These are phyloP conservation scores for Onygena corvina DNA, from an alignment of 2,329 filamentous ascomycete genomes.

Conservation along the genomic window DNA sequence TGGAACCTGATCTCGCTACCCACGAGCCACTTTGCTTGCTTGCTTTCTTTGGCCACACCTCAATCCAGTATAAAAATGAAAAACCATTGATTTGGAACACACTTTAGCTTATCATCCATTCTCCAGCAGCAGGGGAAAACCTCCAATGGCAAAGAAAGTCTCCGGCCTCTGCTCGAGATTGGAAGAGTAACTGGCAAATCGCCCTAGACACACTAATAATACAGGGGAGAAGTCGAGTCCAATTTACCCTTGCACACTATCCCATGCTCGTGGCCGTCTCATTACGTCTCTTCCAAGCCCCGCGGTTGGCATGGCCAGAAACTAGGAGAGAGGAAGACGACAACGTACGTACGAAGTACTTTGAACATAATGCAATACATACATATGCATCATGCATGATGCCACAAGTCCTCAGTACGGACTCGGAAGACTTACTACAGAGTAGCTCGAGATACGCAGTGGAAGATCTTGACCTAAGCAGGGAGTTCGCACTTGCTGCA, in stretches of 20 bases:
- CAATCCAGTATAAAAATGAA: too few species aligned
- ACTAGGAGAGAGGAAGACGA: neutral
- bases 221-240: neutral
- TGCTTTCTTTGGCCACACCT: too few species aligned
- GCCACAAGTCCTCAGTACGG: too few species aligned
- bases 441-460: neutral
- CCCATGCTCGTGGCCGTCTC: neutral
- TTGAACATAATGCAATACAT: conserved; percentile 5
- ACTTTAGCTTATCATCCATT: conserved; percentile 1
- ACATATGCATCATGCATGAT: conserved; percentile 4
- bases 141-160: neutral
- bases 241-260: neutral
- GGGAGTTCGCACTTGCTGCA: neutral
- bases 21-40: neutral
- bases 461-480: neutral
- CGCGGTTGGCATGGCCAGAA: conserved; percentile 1
- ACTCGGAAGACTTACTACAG: neutral
- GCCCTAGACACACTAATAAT: neutral
- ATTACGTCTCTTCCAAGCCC: neutral
- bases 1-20: neutral
- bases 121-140: too few species aligned
- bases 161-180: neutral
- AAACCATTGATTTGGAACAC: neutral
- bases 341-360: neutral
- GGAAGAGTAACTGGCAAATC: neutral